These are phyloP conservation scores for Darksidea phi DNA, from an alignment of 495 filamentous ascomycete species.

Conservation along the genomic window DNA sequence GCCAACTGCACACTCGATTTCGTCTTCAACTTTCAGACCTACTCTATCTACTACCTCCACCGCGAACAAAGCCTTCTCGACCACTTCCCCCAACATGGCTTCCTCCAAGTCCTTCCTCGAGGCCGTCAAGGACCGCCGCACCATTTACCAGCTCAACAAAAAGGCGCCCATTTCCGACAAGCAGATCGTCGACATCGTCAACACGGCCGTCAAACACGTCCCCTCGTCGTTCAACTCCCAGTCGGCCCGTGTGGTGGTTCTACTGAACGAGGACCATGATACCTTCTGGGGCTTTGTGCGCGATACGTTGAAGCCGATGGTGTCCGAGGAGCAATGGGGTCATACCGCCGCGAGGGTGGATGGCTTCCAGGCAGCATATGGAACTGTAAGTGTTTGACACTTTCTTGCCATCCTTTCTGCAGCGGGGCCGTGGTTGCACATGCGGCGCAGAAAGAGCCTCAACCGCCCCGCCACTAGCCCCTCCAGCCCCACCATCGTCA, in stretches of 20 bases:
- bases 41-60: background rate
- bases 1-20: background rate
- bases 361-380: conserved; percentile 57
- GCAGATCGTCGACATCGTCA: conserved; percentile 57
- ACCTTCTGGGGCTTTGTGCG: conserved; percentile 62
- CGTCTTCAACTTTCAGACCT: background rate
- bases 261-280: conserved; percentile 62
- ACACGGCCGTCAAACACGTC: conserved; percentile 53
- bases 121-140: conserved; percentile 56
- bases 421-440: background rate
- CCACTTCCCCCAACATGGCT: conserved; percentile 24
- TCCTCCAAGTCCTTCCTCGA: conserved; percentile 49
- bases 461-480: background rate
- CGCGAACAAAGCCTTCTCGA: conserved; percentile 2
- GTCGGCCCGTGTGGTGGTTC: conserved; percentile 59
- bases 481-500: conserved; percentile 7
- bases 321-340: conserved; percentile 55
- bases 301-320: conserved; percentile 55
- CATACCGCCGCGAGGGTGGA: conserved; percentile 50
- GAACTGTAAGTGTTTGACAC: conserved; percentile 50
- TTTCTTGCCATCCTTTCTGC: background rate
- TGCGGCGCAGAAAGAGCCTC: background rate
- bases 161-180: conserved; percentile 52
- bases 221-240: conserved; percentile 68
- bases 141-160: conserved; percentile 60